A percentile compares a stretch with the other conserved stretches of the same genome.
Conservation (phyloP, 2,329 filamentous ascomycete genomes). For the Fusarium mundagurra region DNA sequence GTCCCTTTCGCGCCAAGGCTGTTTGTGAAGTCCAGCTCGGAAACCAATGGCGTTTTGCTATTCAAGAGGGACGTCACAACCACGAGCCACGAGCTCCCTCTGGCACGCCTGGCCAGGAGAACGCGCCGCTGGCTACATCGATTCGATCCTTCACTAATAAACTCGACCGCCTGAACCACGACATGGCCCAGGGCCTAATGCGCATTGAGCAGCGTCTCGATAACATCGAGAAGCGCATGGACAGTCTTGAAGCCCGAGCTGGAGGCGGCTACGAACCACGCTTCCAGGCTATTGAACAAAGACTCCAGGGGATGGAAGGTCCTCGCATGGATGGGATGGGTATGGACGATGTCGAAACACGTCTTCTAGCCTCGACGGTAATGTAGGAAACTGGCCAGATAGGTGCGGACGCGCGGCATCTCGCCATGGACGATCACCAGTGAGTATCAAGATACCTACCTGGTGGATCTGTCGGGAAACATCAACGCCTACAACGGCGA, state of each 20-base stretch:
- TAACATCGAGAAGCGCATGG: conserved; percentile 64
- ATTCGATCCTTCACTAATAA: conserved; percentile 68
- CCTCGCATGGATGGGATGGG: conserved; percentile 55
- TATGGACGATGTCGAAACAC: conserved; percentile 58
- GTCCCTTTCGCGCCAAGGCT: conserved; percentile 70
- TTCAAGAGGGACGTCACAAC: conserved; percentile 69
- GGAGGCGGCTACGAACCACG: conserved; percentile 54
- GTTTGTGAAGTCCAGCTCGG: conserved; percentile 71
- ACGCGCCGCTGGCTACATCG: conserved; percentile 66
- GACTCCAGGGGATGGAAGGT: conserved; percentile 55
- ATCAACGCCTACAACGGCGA: conserved; percentile 1
- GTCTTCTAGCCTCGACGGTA: conserved; percentile 55
- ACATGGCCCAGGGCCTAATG: conserved; percentile 62
- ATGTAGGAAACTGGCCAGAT: conserved; percentile 49
- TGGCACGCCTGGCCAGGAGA: conserved; percentile 65
- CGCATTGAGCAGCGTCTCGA: conserved; percentile 62
- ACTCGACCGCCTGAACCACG: conserved; percentile 67
- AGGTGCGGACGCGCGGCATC: conserved; percentile 21
- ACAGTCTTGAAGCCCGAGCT: conserved; percentile 60
- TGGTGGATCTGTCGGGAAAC: background rate
- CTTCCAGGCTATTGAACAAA: conserved; percentile 56
- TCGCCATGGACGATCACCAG: background rate
- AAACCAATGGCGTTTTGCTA: conserved; percentile 72
- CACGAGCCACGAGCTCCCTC: conserved; percentile 67
- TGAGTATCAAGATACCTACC: conserved; percentile 2